Evolutionary conservation across 1,284 basidiomycete species (phyloP).

Genomic region (Exobasidium cylindrosporum): DNA sequence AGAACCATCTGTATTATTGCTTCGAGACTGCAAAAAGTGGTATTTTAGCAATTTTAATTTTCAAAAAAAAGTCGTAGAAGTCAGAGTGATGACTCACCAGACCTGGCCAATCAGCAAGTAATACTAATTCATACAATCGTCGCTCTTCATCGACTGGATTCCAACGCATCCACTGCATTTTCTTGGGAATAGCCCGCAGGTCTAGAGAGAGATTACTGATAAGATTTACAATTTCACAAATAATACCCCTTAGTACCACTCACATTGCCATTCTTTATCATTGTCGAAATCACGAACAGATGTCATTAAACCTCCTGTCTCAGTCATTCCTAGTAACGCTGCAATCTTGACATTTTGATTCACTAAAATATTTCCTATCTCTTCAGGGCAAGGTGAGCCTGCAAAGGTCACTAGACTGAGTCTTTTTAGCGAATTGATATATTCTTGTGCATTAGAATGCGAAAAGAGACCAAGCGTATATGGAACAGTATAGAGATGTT

Average conservation of each 20-base stretch:
- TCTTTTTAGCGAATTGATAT: conserved; percentile 57
- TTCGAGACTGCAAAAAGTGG: conserved; percentile 36
- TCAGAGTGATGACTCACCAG: too few species aligned
- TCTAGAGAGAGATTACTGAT: conserved; percentile 19
- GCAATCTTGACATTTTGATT: conserved; percentile 63
- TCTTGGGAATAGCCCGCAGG: background rate
- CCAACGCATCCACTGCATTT: conserved; percentile 8
- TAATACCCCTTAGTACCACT: conserved; percentile 57
- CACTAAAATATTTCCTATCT: conserved; percentile 63
- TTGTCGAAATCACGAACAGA: conserved; percentile 60
- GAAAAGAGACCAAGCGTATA: conserved; percentile 60
- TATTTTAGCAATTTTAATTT: too few species aligned
- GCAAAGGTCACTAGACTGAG: conserved; percentile 62
- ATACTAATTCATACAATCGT: conserved; percentile 61
- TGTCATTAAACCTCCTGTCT: conserved; percentile 57
- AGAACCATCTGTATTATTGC: conserved; percentile 63
- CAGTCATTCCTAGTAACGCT: conserved; percentile 60
- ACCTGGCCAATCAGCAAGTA: conserved; percentile 63
- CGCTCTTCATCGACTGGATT: conserved; percentile 22
- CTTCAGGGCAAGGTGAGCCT: conserved; percentile 58
- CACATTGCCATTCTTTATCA: conserved; percentile 67
- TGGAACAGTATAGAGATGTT: conserved; percentile 56
- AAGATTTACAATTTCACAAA: conserved; percentile 15
- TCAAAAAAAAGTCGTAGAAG: too few species aligned
- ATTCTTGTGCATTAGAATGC: conserved; percentile 60